phyloP scores from a whole-genome alignment of 768 basidiomycete genomes.

The Suillus decipiens region DNA sequence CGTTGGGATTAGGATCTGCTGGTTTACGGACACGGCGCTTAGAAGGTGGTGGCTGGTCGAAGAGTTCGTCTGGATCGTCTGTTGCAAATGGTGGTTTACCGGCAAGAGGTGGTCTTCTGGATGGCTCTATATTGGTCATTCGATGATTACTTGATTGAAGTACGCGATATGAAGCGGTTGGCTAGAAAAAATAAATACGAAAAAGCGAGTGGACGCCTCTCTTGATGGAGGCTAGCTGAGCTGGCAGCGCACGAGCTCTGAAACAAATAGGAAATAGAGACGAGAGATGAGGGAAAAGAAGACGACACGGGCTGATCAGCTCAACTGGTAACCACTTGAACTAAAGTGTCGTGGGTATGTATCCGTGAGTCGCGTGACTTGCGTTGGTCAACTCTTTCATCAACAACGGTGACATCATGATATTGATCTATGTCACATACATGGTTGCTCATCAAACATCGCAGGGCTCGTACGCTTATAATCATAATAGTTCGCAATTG shows the following conservation, averaged over 20 bases:
- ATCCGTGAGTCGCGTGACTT: no score
- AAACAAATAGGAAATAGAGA: neutral
- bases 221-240: constrained; percentile 7
- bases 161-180: neutral
- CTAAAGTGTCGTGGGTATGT: constrained; percentile 1
- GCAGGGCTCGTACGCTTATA: neutral
- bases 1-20: constrained; percentile 53
- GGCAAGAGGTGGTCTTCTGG: constrained; percentile 5
- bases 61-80: constrained; percentile 65
- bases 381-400: neutral
- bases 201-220: constrained; percentile 9
- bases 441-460: neutral
- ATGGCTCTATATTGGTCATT: constrained; percentile 1
- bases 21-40: constrained; percentile 42
- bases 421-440: neutral
- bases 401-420: neutral
- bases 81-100: constrained; percentile 48
- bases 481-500: neutral
- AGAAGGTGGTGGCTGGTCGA: constrained; percentile 46
- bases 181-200: constrained; percentile 5
- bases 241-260: constrained; percentile 4
- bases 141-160: constrained; percentile 1
- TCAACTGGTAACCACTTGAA: neutral
- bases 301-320: neutral
- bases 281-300: neutral